Evolutionary conservation across 2,329 filamentous ascomycete genomes (phyloP).

Genomic region (Sporothrix globosa): DNA sequence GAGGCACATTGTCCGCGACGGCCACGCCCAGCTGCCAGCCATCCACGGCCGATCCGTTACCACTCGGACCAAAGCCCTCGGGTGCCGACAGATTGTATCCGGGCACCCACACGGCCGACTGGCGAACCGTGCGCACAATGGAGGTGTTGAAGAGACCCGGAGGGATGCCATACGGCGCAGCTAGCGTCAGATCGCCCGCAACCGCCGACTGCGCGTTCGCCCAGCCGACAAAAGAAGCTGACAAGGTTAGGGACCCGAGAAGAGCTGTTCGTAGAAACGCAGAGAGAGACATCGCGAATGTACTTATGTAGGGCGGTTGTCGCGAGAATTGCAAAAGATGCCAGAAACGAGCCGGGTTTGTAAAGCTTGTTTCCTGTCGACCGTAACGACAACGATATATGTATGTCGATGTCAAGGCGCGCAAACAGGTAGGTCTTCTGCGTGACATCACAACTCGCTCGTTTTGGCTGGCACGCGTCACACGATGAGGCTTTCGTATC

Average conservation of each 20-base stretch:
- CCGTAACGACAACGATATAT: neutral
- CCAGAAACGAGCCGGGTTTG: neutral
- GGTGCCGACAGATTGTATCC: constrained; percentile 32
- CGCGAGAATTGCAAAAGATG: neutral
- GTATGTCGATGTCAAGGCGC: neutral
- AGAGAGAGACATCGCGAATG: neutral
- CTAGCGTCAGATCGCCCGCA: constrained; percentile 11
- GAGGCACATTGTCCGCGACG: constrained; percentile 25
- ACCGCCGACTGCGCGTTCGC: constrained; percentile 19
- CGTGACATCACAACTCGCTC: neutral
- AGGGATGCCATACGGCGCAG: constrained; percentile 26
- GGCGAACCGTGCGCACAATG: constrained; percentile 18
- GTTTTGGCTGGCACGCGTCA: neutral
- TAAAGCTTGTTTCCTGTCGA: constrained; percentile 1
- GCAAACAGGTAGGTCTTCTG: constrained; percentile 1
- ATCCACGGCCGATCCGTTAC: constrained; percentile 29
- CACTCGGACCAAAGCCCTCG: constrained; percentile 24
- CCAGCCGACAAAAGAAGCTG: neutral
- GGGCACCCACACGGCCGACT: constrained; percentile 26
- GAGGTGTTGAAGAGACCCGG: constrained; percentile 19
- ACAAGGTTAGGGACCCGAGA: neutral
- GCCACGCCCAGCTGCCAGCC: constrained; percentile 33
- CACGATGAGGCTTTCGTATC: constrained; percentile 13
- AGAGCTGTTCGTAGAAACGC: neutral
- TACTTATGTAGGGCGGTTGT: neutral